Evolutionary conservation across 2,329 filamentous ascomycete species (phyloP), one percentile per base, ranked within the genome.

Genomic region (Sporothrix luriei): DNA sequence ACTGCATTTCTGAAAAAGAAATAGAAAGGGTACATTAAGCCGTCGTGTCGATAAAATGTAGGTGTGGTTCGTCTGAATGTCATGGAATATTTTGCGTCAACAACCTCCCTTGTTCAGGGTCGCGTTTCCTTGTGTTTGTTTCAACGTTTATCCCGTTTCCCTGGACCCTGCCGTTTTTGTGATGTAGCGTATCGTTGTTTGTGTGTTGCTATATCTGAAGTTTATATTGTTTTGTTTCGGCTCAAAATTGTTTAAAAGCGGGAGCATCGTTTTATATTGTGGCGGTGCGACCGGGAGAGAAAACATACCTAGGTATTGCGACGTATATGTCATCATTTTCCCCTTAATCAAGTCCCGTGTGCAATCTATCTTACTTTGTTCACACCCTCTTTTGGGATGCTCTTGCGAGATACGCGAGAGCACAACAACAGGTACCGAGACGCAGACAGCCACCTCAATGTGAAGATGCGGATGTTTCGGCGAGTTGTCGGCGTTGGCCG

Each of bases 401-500:
- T n/a, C 14, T n/a, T 61, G 38, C 61, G 16, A 65, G 61, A 65
- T 65, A 65, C 61, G 43, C 61, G 61, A 65, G 24, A 46, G 16
- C 24, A 51, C 16, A 43, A 62, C 24, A 65, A 33, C 26, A 65
- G 61, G 61, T 65, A 65, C 38, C 61, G 61, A 51, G 61, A 51
- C 10, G 24, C 40, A 48, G 40, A n/a, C 0, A 29, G 13, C 24
- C 29, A 29, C 24, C 19, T 33, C 4, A 43, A 64, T 24, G 13
- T 11, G 16, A 59, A 40, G 24, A 46, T 43, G 33, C 16, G 21
- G 40, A 48, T 33, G 21, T 16, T 13, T 49, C 24, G 43, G n/a
- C 57, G 38, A 62, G 57, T 26, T 46, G n/a, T n/a, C n/a, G n/a
- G n/a, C n/a, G n/a, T n/a, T n/a, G n/a, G n/a, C n/a, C n/a, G n/a